Conservation (phyloP, 2,329 filamentous ascomycete species). For the Botrytis paeoniae region DNA sequence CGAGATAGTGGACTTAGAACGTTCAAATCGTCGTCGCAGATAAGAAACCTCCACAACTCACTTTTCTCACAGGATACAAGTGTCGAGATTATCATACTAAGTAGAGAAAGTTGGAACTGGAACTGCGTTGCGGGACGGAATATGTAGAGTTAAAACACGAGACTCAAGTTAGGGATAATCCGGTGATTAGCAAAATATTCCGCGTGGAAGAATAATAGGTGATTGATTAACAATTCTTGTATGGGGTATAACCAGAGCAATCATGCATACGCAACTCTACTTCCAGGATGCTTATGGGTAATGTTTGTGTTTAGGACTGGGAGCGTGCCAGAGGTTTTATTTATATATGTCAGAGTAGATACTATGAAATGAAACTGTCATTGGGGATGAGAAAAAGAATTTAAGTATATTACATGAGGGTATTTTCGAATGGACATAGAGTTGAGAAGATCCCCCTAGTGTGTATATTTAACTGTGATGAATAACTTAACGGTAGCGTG, state of each 20-base stretch:
- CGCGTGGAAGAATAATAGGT: neutral
- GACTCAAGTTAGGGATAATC: fast-evolving
- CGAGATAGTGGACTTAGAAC: neutral
- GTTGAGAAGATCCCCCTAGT: no score
- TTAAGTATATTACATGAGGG: no score
- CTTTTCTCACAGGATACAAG: neutral
- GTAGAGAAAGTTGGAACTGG: neutral
- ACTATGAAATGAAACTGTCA: neutral
- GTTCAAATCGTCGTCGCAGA: neutral
- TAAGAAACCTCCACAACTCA: neutral
- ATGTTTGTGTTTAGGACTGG: neutral
- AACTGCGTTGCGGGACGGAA: no score
- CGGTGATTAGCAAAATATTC: neutral
- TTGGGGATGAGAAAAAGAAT: no score
- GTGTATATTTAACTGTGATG: no score
- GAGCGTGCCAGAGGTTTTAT: neutral
- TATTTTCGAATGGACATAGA: no score
- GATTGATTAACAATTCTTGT: neutral
- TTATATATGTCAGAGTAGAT: neutral
- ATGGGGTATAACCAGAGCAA: neutral
- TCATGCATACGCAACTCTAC: neutral
- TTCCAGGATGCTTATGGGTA: neutral
- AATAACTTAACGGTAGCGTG: no score
- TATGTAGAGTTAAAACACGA: neutral
- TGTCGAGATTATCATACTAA: neutral